Evolutionary conservation across 805 yeast genomes (phyloP).

Genomic region (Pichia membranifaciens): DNA sequence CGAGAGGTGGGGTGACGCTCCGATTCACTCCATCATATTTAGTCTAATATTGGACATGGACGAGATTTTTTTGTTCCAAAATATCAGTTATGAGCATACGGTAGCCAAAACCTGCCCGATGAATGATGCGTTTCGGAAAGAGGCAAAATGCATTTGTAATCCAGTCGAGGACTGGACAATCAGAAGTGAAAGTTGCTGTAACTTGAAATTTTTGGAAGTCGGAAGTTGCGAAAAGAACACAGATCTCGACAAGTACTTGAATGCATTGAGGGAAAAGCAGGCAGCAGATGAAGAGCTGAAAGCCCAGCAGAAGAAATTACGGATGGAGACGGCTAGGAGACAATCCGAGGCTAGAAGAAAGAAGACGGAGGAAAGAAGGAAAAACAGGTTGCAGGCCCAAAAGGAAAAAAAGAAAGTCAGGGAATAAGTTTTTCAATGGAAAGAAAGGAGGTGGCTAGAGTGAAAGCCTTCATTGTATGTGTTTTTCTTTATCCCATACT

Average conservation of each 20-base stretch:
- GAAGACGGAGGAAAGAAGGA: conserved; percentile 10
- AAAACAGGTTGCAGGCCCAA: conserved; percentile 1
- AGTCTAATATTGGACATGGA: conserved; percentile 47
- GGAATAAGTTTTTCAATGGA: background rate
- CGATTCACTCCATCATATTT: conserved; percentile 43
- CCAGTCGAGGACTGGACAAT: conserved; percentile 67
- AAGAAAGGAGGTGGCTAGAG: background rate
- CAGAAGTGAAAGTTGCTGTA: conserved; percentile 29
- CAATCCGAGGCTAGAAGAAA: conserved; percentile 8
- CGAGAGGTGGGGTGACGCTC: conserved; percentile 88
- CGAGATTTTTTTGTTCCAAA: conserved; percentile 70
- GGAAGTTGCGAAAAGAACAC: conserved; percentile 18
- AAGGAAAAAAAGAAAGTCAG: background rate
- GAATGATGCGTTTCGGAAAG: conserved; percentile 46
- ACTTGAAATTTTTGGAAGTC: conserved; percentile 22
- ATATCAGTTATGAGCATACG: conserved; percentile 74
- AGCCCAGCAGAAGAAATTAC: conserved; percentile 6
- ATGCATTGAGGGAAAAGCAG: conserved; percentile 11
- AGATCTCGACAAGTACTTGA: conserved; percentile 22
- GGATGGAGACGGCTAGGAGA: conserved; percentile 12
- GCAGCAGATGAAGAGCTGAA: conserved; percentile 6
- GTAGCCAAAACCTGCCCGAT: conserved; percentile 80
- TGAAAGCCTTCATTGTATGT: background rate
- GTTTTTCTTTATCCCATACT: background rate
- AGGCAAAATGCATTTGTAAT: conserved; percentile 66